A percentile compares a stretch with the other conserved stretches of the same genome.
These are phyloP conservation scores for Blastocystis sp. DNA, from an alignment of 352 stramenopile genomes.

Conservation along the genomic window DNA sequence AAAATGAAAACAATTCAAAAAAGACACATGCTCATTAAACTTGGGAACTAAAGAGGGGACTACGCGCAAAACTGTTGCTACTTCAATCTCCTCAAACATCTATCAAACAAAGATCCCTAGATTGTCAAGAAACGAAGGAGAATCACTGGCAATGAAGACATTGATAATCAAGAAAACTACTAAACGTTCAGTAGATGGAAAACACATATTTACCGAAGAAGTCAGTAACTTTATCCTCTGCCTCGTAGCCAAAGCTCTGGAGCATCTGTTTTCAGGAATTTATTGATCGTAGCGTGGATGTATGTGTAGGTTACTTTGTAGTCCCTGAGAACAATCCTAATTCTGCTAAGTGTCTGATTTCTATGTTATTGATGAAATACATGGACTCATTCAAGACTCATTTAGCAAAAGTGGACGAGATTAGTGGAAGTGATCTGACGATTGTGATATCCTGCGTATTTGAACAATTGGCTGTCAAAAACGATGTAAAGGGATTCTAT, in stretches of 20 bases:
- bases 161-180: conserved; percentile 38
- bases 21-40: conserved; percentile 49
- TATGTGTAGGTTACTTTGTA: neutral
- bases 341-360: conserved; percentile 16
- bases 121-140: neutral
- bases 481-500: neutral
- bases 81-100: conserved; percentile 62
- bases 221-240: no score
- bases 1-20: neutral
- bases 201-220: no score
- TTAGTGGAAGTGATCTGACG: conserved; percentile 60
- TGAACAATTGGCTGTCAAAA: conserved; percentile 22
- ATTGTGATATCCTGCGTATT: conserved; percentile 33
- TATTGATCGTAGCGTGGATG: neutral
- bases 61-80: conserved; percentile 34
- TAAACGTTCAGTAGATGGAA: neutral
- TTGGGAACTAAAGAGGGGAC: conserved; percentile 22
- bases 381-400: neutral
- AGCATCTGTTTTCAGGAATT: neutral
- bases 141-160: neutral
- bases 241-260: no score
- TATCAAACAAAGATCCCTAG: neutral
- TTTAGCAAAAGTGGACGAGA: conserved; percentile 43
- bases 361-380: neutral
- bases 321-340: neutral